These are phyloP conservation scores for Fusarium sacchari DNA, from an alignment of 2,329 filamentous ascomycete species.

Conservation along the genomic window DNA sequence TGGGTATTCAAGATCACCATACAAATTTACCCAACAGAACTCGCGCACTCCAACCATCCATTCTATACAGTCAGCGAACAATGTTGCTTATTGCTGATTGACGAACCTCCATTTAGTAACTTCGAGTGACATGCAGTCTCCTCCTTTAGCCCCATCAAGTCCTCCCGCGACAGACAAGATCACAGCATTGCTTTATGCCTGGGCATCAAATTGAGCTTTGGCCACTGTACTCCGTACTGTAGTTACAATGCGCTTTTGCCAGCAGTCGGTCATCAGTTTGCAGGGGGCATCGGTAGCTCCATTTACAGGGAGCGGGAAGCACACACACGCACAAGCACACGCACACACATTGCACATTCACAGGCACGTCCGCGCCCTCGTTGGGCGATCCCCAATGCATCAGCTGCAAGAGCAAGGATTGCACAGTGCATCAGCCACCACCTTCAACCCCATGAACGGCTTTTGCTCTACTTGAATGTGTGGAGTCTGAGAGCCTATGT, in stretches of 20 bases:
- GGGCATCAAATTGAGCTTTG: conserved; percentile 11
- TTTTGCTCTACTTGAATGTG: conserved; percentile 19
- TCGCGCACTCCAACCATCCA: not conserved
- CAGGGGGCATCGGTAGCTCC: conserved; percentile 25
- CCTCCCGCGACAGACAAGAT: conserved; percentile 4
- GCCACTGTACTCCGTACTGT: not conserved
- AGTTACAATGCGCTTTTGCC: not conserved
- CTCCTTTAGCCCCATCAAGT: not conserved
- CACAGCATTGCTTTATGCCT: conserved; percentile 9
- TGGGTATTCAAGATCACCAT: not conserved
- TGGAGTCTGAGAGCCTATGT: conserved; percentile 11
- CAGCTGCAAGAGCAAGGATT: conserved; percentile 31
- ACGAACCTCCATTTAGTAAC: not conserved
- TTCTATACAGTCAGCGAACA: not conserved
- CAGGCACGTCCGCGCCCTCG: conserved; percentile 34
- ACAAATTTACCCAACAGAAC: not conserved
- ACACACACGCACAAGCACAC: conserved; percentile 26
- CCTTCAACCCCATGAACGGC: conserved; percentile 23
- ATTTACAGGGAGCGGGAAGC: conserved; percentile 45
- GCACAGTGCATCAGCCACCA: conserved; percentile 34
- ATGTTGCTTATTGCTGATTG: not conserved
- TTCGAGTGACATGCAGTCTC: not conserved
- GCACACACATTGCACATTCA: conserved; percentile 22
- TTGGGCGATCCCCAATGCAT: conserved; percentile 23
- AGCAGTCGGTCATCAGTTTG: not conserved